Evolutionary conservation across 768 basidiomycete genomes (phyloP), one percentile per base, ranked within the genome.

Genomic region (Cantharellus cinnabarinus): DNA sequence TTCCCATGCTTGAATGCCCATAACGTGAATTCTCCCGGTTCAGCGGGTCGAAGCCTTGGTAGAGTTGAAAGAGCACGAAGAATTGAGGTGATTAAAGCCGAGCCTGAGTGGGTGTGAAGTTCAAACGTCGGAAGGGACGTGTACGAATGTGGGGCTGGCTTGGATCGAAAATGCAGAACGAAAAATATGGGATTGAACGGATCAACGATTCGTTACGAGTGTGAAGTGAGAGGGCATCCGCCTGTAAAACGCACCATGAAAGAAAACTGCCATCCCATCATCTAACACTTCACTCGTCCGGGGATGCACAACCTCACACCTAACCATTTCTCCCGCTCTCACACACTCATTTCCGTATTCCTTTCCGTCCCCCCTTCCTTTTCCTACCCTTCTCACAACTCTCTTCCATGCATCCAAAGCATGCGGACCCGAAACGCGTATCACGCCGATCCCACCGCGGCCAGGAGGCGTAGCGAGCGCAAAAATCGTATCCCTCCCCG

Each of bases 391-490:
- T 29, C 20, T 29, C 0, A 87, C 79, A 71, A 89, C 74, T 2
- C 65, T 67, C 41, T 71, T 68, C 79, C 82, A 85, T 1, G 88
- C 85, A 0, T 70, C 63, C 29, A 75, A 67, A 0, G 81, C 82
- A 50, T 79, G 78, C 0, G 86, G 85, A 0, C 90, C 90, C 2
- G 89, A 90, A 4, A 94, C 72, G 60, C 90, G 77, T 57, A 93
- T 71, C 42, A 94, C 80, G 0, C 82, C 87, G 15, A 94, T 76
- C 14, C 89, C 90, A 2, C 78, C 88, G 62, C 82, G 89, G 1
- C 89, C 90, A 2, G 84, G 80, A 1, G 89, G 86, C 0, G 89
- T 90, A 0, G 89, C 87, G 37, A 91, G 74, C 1, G 89, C 90
- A 67, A 85, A 94, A 52, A 94, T 87, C 2, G 90, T 93, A 29